Evolutionary conservation across 768 basidiomycete species (phyloP).

Genomic region (Russula sp.): DNA sequence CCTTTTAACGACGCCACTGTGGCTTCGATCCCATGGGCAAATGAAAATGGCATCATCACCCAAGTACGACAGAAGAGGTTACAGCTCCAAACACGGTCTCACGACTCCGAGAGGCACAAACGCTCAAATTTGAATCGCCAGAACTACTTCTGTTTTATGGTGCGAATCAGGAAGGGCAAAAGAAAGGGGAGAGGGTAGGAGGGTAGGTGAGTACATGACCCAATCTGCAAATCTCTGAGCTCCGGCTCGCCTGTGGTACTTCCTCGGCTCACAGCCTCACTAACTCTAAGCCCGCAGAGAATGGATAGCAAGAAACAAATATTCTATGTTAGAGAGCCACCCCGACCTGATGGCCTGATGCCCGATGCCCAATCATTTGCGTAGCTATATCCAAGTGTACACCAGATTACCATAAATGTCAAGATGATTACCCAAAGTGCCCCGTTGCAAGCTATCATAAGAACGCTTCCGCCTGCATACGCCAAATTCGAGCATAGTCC

Average conservation of each 20-base stretch:
- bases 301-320: neutral
- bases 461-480: slow-evolving; percentile 70
- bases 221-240: neutral
- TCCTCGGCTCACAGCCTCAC: too few species aligned
- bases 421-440: neutral
- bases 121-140: neutral
- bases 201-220: neutral
- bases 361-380: neutral
- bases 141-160: neutral
- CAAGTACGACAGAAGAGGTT: neutral
- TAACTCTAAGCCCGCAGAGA: too few species aligned
- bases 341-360: too few species aligned
- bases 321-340: neutral
- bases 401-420: neutral
- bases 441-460: slow-evolving; percentile 12
- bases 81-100: neutral
- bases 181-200: neutral
- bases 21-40: neutral
- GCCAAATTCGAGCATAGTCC: slow-evolving; percentile 74
- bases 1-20: neutral
- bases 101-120: neutral
- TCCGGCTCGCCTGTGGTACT: neutral
- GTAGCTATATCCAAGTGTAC: neutral
- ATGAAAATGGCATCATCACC: neutral
- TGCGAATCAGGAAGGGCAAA: neutral